Evolutionary conservation across 352 stramenopile genomes (phyloP).

Genomic region (Globisporangium rhizosaccharum): DNA sequence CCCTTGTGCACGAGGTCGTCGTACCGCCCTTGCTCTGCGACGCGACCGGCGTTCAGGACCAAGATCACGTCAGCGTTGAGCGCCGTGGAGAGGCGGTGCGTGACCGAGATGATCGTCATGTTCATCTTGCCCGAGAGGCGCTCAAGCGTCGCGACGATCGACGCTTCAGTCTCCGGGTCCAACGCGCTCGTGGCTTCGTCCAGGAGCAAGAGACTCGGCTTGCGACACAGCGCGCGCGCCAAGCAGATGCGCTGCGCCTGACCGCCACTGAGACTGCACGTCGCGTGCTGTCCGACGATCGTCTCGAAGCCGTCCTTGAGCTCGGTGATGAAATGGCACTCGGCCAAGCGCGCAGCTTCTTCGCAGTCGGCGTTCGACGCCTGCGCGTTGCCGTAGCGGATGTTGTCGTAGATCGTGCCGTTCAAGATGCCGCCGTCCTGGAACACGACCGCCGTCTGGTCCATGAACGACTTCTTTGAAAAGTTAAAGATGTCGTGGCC

Average conservation of each 20-base stretch:
- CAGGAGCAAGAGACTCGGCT: conserved; percentile 73
- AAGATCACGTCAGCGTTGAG: conserved; percentile 80
- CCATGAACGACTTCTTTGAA: conserved; percentile 84
- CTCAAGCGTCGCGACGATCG: conserved; percentile 79
- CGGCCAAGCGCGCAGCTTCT: conserved; percentile 68
- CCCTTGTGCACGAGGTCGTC: conserved; percentile 62
- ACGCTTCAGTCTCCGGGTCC: conserved; percentile 82
- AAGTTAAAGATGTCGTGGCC: conserved; percentile 84
- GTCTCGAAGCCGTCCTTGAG: conserved; percentile 82
- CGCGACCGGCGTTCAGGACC: conserved; percentile 66
- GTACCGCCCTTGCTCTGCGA: conserved; percentile 77
- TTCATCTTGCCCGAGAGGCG: conserved; percentile 78
- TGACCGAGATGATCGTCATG: conserved; percentile 89
- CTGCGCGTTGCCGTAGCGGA: conserved; percentile 71
- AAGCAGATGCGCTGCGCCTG: conserved; percentile 86
- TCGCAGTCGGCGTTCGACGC: conserved; percentile 79
- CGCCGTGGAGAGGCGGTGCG: conserved; percentile 78
- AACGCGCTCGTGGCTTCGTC: conserved; percentile 85
- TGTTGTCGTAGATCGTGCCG: conserved; percentile 86
- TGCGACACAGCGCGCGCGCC: conserved; percentile 71
- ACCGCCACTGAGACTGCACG: conserved; percentile 81
- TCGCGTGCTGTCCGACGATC: conserved; percentile 81
- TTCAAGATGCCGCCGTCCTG: conserved; percentile 86
- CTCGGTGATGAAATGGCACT: conserved; percentile 81
- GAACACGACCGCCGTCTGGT: conserved; percentile 83